These are phyloP conservation scores for Mortierella sp. DNA, from an alignment of 371 early-diverging fungal species.

Conservation along the genomic window DNA sequence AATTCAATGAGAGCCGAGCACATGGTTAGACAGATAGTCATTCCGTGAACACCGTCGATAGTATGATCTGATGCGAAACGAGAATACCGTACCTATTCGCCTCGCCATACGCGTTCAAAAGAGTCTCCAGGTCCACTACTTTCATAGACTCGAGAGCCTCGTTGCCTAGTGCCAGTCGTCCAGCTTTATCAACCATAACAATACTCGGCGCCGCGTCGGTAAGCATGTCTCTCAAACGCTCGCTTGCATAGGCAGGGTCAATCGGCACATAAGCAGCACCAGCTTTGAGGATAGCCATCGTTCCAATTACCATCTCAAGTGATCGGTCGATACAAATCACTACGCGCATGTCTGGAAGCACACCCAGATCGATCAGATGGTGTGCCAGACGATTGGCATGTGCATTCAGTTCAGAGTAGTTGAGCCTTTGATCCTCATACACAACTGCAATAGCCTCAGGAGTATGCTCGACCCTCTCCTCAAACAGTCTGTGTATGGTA, in stretches of 20 bases:
- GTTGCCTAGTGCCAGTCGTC: neutral
- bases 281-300: constrained; percentile 15
- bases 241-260: constrained; percentile 17
- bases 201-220: constrained; percentile 7
- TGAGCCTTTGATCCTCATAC: constrained; percentile 12
- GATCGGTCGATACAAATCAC: constrained; percentile 18
- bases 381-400: constrained; percentile 8
- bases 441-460: constrained; percentile 24
- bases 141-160: too few relatives aligned
- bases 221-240: constrained; percentile 11
- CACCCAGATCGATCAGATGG: constrained; percentile 1
- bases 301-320: constrained; percentile 3
- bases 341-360: constrained; percentile 10
- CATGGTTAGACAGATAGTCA: too few relatives aligned
- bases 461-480: constrained; percentile 7
- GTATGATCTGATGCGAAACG: too few relatives aligned
- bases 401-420: constrained; percentile 8
- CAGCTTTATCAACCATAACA: constrained; percentile 3
- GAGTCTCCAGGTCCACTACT: too few relatives aligned
- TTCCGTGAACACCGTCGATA: too few relatives aligned
- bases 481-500: constrained; percentile 10
- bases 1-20: too few relatives aligned
- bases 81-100: too few relatives aligned
- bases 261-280: constrained; percentile 22
- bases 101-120: too few relatives aligned